Percentiles rank a stretch among this genome's conserved stretches.
These are phyloP conservation scores for Periconia sp. DNA, from an alignment of 2,329 filamentous ascomycete species.

Conservation along the genomic window DNA sequence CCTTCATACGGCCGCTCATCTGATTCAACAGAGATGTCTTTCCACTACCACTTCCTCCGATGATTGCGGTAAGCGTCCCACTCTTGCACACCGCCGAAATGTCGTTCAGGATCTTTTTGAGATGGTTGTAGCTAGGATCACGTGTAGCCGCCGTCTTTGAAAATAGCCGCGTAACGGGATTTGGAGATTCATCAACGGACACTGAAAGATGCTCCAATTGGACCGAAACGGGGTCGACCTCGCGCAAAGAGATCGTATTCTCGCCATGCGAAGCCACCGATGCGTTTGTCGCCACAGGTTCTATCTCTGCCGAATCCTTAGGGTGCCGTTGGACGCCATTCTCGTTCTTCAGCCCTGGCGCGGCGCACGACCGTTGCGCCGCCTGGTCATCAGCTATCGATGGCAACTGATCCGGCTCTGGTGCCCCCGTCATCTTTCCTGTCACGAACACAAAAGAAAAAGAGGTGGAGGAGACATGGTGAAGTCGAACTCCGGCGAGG, in stretches of 20 bases:
- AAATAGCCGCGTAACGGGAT: conserved; percentile 27
- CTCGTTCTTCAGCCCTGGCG: conserved; percentile 9
- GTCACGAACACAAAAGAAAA: not conserved
- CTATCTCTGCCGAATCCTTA: conserved; percentile 14
- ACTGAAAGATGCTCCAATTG: conserved; percentile 62
- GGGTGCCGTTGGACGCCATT: conserved; percentile 12
- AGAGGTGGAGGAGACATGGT: not conserved
- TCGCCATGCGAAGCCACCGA: conserved; percentile 21
- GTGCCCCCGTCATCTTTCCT: conserved; percentile 2
- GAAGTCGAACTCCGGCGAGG: not conserved
- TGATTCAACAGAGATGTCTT: conserved; percentile 68
- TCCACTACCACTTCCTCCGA: conserved; percentile 75
- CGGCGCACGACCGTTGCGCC: conserved; percentile 4
- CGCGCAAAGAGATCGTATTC: conserved; percentile 47
- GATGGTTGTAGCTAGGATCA: conserved; percentile 25
- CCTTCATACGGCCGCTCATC: conserved; percentile 70
- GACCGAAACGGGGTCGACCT: conserved; percentile 63
- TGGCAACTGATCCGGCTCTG: not conserved
- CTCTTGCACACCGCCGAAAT: conserved; percentile 69
- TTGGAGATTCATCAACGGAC: conserved; percentile 64
- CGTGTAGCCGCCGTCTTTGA: conserved; percentile 31
- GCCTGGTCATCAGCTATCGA: conserved; percentile 5
- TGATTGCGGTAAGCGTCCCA: conserved; percentile 75
- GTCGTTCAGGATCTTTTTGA: conserved; percentile 63
- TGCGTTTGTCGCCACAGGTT: conserved; percentile 20